These are phyloP conservation scores for Pelargonium citronellum DNA, from an alignment of 441 rosid genomes.

Conservation along the genomic window DNA sequence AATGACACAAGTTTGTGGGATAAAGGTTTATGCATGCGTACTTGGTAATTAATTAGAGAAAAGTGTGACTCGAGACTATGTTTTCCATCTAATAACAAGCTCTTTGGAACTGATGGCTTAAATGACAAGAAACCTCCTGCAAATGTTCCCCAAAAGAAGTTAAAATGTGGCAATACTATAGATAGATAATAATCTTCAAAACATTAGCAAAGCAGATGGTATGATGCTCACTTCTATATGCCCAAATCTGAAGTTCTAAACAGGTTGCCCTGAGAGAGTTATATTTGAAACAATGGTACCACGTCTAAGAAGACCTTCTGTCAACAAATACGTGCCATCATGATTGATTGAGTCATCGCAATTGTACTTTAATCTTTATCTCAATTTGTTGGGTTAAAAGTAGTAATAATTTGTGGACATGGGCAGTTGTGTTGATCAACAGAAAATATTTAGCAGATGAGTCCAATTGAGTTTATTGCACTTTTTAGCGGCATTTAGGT, in stretches of 20 bases:
- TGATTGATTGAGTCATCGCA: neutral
- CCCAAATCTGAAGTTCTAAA: constrained; percentile 4
- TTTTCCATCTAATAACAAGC: constrained; percentile 73
- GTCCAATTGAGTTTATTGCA: neutral
- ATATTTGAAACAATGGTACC: neutral
- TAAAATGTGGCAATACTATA: constrained; percentile 16
- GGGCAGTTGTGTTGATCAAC: neutral
- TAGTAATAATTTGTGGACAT: neutral
- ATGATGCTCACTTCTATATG: constrained; percentile 5
- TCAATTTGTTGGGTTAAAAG: neutral
- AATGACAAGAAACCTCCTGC: constrained; percentile 93
- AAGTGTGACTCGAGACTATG: constrained; percentile 77
- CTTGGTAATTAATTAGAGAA: constrained; percentile 76
- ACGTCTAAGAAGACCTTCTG: neutral
- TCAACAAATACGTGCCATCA: neutral
- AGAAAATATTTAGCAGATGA: neutral
- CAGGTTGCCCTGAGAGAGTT: constrained; percentile 14
- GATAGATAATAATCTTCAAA: constrained; percentile 13
- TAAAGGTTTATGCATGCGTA: constrained; percentile 33
- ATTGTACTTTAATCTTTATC: neutral
- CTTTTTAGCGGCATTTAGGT: neutral
- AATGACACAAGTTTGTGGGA: constrained; percentile 18
- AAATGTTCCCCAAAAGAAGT: constrained; percentile 22
- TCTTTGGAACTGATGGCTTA: constrained; percentile 82
- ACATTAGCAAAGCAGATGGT: constrained; percentile 1